Base-by-base conservation (phyloP, 257 asterid species). In the Dorcoceras hygrometricum region DNA sequence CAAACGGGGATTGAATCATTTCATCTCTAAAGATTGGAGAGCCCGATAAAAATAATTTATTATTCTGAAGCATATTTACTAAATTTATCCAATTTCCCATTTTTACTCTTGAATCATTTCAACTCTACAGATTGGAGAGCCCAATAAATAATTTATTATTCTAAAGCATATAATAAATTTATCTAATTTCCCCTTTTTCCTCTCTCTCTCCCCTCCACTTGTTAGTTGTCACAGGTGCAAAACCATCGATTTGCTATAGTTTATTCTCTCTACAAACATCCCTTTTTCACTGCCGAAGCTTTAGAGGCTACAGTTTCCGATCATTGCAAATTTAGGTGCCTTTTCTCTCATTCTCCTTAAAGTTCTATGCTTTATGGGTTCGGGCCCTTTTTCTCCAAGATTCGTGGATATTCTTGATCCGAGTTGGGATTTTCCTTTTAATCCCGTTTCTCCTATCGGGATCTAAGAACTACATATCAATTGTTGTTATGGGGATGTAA, bases 241-340 rank as follows among this genome's bases (percentile, higher is more conserved):
- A 12, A 16, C 54, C 22, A 39, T 11, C 51, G 14, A 14, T 46
- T 16, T 0, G 8, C 19, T 46, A 46, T 2, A 16, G 20, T 46
- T 20, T 22, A 46, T 46, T 46, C 54, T 18, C 22, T 46, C 54
- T 46, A 18, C 54, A n/a, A 46, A 46, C n/a, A 18, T 14, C 20
- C 53, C 54, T n/a, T 46, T 46, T 39, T 31, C 67, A 59, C 70
- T 46, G 54, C 70, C 66, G 55, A 55, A 32, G 65, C 65, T 50
- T 32, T 46, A 18, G 54, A 31, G 65, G 67, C 48, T 68, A 23
- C 43, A 58, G 26, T 57, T n/a, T 54, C 76, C 69, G 66, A 69
- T 71, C 75, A 61, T 34, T 64, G 70, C 80, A 64, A 56, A n/a
- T 71, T 80, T 56, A 80, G 85, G 85, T 77, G 75, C 66, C 57